A percentile compares a stretch with the other conserved stretches of the same genome.
Evolutionary conservation across 2,329 filamentous ascomycete genomes (phyloP).

Genomic region (Epichloe bromicola): DNA sequence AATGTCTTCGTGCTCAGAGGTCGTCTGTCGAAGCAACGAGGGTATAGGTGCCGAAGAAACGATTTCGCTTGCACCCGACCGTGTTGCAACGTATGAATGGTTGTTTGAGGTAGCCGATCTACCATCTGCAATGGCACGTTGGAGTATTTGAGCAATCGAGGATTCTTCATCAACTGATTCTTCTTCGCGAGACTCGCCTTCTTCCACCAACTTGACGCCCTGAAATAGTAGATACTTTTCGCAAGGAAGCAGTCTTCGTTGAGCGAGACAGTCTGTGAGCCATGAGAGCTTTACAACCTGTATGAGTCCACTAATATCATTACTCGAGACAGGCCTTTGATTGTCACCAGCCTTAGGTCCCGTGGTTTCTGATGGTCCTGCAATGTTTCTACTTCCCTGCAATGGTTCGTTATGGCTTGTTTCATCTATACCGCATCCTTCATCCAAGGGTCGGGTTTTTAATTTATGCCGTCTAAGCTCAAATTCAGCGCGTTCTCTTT

Average conservation of each 20-base stretch:
- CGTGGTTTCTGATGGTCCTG: neutral
- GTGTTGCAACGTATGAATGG: slow-evolving; percentile 1
- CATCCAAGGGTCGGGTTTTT: slow-evolving; percentile 31
- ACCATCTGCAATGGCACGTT: slow-evolving; percentile 11
- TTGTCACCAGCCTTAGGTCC: neutral
- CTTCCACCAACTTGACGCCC: slow-evolving; percentile 24
- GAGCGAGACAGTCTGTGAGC: slow-evolving; percentile 40
- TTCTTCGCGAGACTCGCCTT: neutral
- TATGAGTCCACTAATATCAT: slow-evolving; percentile 13
- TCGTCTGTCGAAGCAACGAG: slow-evolving; percentile 52
- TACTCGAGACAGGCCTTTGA: neutral
- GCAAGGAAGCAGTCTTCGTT: slow-evolving; percentile 31
- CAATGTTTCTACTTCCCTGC: neutral
- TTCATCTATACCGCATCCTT: neutral
- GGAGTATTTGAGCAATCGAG: slow-evolving; percentile 7
- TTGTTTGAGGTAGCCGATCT: neutral
- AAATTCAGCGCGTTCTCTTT: slow-evolving; percentile 57
- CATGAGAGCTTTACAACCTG: slow-evolving; percentile 47
- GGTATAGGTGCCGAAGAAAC: slow-evolving; percentile 4
- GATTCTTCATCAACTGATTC: neutral
- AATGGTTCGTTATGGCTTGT: neutral
- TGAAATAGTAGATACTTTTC: slow-evolving; percentile 41
- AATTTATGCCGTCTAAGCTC: slow-evolving; percentile 62
- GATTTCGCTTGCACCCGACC: neutral
- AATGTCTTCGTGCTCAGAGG: slow-evolving; percentile 59